Evolutionary conservation across 306 rosid genomes (phyloP).

Genomic region (Dryas octopetala): DNA sequence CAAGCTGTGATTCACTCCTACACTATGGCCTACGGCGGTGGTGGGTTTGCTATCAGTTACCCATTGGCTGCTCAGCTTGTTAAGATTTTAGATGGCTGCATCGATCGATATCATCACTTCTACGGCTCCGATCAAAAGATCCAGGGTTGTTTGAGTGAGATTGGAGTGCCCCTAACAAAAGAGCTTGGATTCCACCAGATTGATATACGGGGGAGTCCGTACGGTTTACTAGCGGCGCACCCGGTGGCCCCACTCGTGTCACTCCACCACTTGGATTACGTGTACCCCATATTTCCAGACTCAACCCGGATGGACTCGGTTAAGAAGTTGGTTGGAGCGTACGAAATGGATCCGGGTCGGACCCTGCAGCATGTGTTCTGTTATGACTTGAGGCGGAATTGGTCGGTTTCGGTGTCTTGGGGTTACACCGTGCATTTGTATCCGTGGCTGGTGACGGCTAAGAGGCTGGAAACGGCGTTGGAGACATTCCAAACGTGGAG

Average conservation of each 20-base stretch:
- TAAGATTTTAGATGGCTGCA: slow-evolving; percentile 66
- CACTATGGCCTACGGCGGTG: slow-evolving; percentile 68
- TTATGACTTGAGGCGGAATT: slow-evolving; percentile 53
- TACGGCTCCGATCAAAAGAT: slow-evolving; percentile 74
- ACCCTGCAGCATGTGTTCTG: slow-evolving; percentile 50
- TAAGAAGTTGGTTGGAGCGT: slow-evolving; percentile 9
- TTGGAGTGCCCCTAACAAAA: slow-evolving; percentile 68
- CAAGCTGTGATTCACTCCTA: slow-evolving; percentile 58
- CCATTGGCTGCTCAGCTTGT: slow-evolving; percentile 60
- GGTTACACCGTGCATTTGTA: slow-evolving; percentile 63
- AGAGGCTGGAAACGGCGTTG: slow-evolving; percentile 41
- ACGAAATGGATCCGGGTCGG: slow-evolving; percentile 60
- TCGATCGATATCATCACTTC: slow-evolving; percentile 47
- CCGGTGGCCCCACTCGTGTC: slow-evolving; percentile 73
- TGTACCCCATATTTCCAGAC: slow-evolving; percentile 54
- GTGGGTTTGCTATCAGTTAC: slow-evolving; percentile 72
- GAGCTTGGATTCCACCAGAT: slow-evolving; percentile 82
- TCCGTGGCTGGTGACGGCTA: slow-evolving; percentile 42
- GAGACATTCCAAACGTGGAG: slow-evolving; percentile 58
- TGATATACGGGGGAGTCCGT: slow-evolving; percentile 61
- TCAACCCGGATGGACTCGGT: slow-evolving; percentile 31
- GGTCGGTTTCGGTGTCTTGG: slow-evolving; percentile 77
- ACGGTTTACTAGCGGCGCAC: slow-evolving; percentile 69
- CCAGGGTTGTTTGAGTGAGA: slow-evolving; percentile 64
- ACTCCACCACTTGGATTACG: slow-evolving; percentile 67